Base-by-base conservation (phyloP, 2,329 filamentous ascomycete genomes). In the Tetracladium maxilliforme region DNA sequence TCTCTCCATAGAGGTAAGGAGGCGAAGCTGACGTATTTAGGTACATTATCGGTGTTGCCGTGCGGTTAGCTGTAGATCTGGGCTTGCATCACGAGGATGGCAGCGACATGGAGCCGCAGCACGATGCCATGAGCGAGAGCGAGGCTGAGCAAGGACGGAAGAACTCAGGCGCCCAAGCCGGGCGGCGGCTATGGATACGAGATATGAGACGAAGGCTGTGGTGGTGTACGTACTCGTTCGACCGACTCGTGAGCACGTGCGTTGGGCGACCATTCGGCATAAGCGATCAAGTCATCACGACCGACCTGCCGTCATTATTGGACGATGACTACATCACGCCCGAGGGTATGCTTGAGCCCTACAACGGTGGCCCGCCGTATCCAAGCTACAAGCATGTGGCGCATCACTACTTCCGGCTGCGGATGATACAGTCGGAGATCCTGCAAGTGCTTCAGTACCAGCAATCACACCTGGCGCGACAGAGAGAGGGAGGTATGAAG, bases 171-270 rank as follows among this genome's bases (percentile, higher is more conserved):
- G 35, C 48, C 40, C 35, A 50, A 40, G 32, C 48, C 20, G 60
- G 77, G 12, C 67, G 79, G 24, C 67, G 81, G 29, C 71, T 92
- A 48, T 94, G 83, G 65, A 64, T 83, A 19, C 72, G 87, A 26
- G 90, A 95, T 47, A 64, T 93, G 33, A 72, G 84, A 25, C 67
- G 87, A 29, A 69, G 87, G 16, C 59, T 95, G 10, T 95, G 86
- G 84, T 95, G 90, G 87, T 93, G 84, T 52, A 86, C 86, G 3
- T 95, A 95, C 51, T 87, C 82, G 5, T 71, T 95, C 28, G 87
- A 95, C 49, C 70, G 87, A n/a, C 70, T 95, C 5, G 87, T 95
- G 25, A 90, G 83, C 42, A 86, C 83, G 13, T 94, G 86, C 39
- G 87, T 95, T 14, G 87, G 87, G 19, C 65, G 87, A 28, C 90